A percentile compares a stretch with the other conserved stretches of the same genome.
Conservation (phyloP, 495 filamentous ascomycete species). For the Xylaria scruposa region DNA sequence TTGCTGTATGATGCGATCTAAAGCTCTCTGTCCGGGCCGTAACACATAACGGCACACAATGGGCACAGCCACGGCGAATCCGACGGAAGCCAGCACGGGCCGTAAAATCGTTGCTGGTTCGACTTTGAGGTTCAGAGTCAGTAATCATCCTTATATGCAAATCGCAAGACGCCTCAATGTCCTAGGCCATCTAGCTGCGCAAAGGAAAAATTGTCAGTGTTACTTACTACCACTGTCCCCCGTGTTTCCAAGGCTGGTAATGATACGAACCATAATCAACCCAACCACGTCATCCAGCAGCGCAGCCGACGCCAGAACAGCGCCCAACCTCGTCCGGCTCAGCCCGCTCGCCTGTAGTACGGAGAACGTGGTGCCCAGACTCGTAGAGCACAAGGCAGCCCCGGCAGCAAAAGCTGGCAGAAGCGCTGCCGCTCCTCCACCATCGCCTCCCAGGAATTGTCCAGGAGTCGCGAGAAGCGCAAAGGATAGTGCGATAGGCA, state of each 20-base stretch:
- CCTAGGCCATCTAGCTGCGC: too few species aligned
- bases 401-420: constrained; percentile 77
- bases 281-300: constrained; percentile 87
- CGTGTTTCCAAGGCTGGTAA: constrained; percentile 51
- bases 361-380: constrained; percentile 79
- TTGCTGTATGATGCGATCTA: constrained; percentile 27
- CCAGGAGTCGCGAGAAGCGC: constrained; percentile 47
- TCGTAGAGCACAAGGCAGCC: constrained; percentile 77
- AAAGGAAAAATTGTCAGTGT: not conserved
- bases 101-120: constrained; percentile 57
- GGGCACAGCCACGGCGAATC: constrained; percentile 57
- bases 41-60: constrained; percentile 54
- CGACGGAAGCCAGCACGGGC: constrained; percentile 65
- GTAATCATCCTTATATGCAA: not conserved
- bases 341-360: constrained; percentile 66
- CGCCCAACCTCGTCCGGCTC: constrained; percentile 67
- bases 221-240: constrained; percentile 26
- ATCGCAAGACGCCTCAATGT: too few species aligned
- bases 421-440: constrained; percentile 42
- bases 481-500: constrained; percentile 75
- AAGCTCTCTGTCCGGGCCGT: constrained; percentile 37
- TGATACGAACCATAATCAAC: constrained; percentile 77
- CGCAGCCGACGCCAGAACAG: constrained; percentile 72
- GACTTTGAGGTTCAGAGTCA: constrained; percentile 9
- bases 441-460: constrained; percentile 8